Evolutionary conservation across 495 filamentous ascomycete genomes (phyloP), one percentile per base, ranked within the genome.

Genomic region (Evernia prunastri): DNA sequence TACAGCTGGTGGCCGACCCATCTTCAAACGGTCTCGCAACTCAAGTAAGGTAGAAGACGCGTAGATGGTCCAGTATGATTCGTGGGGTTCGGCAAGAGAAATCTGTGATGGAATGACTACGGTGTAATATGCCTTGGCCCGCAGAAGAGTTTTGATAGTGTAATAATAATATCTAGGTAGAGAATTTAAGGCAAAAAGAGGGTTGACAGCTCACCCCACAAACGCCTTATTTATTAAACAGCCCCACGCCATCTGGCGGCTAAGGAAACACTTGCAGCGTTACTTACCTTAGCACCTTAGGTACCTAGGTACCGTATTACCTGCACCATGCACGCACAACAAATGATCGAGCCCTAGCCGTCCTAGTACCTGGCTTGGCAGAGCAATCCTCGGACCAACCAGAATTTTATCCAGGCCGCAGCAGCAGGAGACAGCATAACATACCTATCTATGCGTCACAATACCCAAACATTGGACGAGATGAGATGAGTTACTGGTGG

Each of bases 1-100:
- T 31, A 89, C 81, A 15, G 83, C 82, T 31, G 87, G 87, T 64
- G 82, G 75, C 65, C 81, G 78, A 66, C 79, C 79, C 82, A 86
- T 86, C 49, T 61, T 43, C 35, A 42, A n/a, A 64, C 15, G 25
- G 27, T 53, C 25, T 53, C 31, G 13, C 49, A 53, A 27, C n/a
- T 37, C 31, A 31, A 43, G 17, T 23, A 51, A 6, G n/a, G 36
- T 13, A 15, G 12, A n/a, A 23, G 25, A 54, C 10, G 36, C 17
- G 31, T 29, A 51, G 17, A 37, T 8, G 17, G 40, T 33, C 8
- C 9, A 5, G 36, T 3, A 3, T 15, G 49, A 53, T 5, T 53
- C 15, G n/a, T 53, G 4, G 49, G 10, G 27, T 53, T 18, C 4
- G 25, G 49, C 49, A 27, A 49, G n/a, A 27, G 2, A 25, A 25